A percentile compares a stretch with the other conserved stretches of the same genome.
These are phyloP conservation scores for Cryptosporidium tyzzeri DNA, from an alignment of 169 alveolate genomes.

Conservation along the genomic window DNA sequence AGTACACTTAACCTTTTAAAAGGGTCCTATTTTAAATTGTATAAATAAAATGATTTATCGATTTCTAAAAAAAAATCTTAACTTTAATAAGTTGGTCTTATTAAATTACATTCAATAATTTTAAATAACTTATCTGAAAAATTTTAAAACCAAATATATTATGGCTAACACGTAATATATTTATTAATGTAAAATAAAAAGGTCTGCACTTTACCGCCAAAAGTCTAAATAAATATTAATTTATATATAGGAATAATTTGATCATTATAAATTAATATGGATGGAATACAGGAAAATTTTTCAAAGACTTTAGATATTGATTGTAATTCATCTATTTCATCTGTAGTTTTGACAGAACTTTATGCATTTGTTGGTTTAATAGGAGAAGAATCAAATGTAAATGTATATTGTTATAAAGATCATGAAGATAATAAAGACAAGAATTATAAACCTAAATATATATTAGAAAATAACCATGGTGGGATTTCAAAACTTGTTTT, in stretches of 20 bases:
- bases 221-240: not conserved
- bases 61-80: too few species aligned
- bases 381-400: constrained; percentile 62
- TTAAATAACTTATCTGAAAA: too few species aligned
- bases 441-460: constrained; percentile 2
- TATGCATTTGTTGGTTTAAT: constrained; percentile 47
- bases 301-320: constrained; percentile 8
- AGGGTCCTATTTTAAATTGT: too few species aligned
- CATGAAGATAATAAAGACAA: not conserved
- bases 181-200: not conserved
- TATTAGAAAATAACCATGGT: constrained; percentile 70
- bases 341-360: constrained; percentile 16
- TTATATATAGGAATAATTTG: not conserved
- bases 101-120: too few species aligned
- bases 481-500: constrained; percentile 38
- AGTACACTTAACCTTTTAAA: too few species aligned
- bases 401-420: constrained; percentile 26
- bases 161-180: not conserved
- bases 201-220: constrained; percentile 5
- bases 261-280: not conserved
- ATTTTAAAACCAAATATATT: too few species aligned
- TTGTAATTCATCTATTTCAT: constrained; percentile 37
- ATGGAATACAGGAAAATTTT: not conserved
- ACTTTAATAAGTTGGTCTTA: too few species aligned
- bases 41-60: not conserved